Evolutionary conservation across 257 asterid species (phyloP).

Genomic region (Echites panduratus): DNA sequence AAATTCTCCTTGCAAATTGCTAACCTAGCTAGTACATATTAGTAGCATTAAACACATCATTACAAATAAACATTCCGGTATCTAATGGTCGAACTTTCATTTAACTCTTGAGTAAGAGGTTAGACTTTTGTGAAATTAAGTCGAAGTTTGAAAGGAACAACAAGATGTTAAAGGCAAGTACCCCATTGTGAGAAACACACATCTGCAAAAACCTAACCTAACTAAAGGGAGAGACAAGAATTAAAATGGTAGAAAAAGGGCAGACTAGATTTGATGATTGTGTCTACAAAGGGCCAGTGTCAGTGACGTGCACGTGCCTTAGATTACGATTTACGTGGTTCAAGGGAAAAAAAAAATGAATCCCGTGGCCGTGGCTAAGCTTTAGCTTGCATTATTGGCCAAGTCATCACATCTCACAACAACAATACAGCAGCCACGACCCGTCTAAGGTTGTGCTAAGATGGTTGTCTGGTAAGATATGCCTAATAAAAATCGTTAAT

Average conservation of each 20-base stretch:
- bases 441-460: no score
- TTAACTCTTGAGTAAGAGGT: no score
- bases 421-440: no score
- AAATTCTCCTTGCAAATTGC: neutral
- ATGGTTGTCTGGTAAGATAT: no score
- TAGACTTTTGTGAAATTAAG: no score
- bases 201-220: neutral
- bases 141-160: no score
- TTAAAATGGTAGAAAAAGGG: neutral
- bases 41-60: no score
- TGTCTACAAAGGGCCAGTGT: slow-evolving; percentile 10
- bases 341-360: neutral
- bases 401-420: neutral
- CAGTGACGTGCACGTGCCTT: slow-evolving; percentile 7
- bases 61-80: no score
- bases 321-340: neutral
- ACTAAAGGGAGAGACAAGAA: neutral
- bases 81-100: no score
- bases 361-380: neutral
- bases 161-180: neutral
- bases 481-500: no score
- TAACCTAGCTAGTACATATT: no score
- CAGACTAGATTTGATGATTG: neutral
- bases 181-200: neutral
- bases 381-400: slow-evolving; percentile 3